These are phyloP conservation scores for Ophiostoma australiae DNA, from an alignment of 2,329 filamentous ascomycete genomes.

Conservation along the genomic window DNA sequence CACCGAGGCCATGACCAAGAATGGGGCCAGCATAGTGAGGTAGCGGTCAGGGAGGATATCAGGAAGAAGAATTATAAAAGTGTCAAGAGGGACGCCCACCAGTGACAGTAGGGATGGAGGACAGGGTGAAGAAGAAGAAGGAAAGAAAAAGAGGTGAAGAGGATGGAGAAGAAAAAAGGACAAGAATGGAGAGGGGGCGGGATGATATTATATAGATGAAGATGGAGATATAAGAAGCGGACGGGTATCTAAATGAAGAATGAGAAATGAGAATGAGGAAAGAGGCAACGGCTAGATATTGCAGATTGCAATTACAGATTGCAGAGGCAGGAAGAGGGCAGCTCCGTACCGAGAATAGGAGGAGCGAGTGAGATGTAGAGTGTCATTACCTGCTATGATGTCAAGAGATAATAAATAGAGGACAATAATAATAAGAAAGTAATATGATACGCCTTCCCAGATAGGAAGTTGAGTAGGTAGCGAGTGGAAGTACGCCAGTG, in stretches of 20 bases:
- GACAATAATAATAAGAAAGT: background rate
- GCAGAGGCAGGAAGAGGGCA: background rate
- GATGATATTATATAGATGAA: background rate
- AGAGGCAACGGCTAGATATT: background rate
- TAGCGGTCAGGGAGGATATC: background rate
- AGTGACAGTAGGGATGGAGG: background rate
- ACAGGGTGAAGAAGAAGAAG: background rate
- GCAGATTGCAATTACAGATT: background rate
- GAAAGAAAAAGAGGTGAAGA: background rate
- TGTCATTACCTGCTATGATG: background rate
- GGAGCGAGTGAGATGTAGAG: background rate
- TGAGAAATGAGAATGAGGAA: background rate
- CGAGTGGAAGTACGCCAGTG: slow-evolving; percentile 1
- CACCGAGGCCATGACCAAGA: slow-evolving; percentile 31
- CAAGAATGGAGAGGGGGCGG: background rate
- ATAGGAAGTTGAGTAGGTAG: slow-evolving; percentile 8
- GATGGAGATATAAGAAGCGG: background rate
- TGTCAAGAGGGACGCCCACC: background rate
- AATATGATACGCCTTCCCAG: background rate
- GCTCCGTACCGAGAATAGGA: background rate
- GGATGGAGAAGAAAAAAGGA: background rate
- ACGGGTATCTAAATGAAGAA: background rate
- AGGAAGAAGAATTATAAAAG: background rate
- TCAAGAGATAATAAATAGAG: background rate
- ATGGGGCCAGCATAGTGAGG: slow-evolving; percentile 27